These are phyloP conservation scores for Globisporangium middletonii DNA, from an alignment of 352 stramenopile genomes.

Conservation along the genomic window DNA sequence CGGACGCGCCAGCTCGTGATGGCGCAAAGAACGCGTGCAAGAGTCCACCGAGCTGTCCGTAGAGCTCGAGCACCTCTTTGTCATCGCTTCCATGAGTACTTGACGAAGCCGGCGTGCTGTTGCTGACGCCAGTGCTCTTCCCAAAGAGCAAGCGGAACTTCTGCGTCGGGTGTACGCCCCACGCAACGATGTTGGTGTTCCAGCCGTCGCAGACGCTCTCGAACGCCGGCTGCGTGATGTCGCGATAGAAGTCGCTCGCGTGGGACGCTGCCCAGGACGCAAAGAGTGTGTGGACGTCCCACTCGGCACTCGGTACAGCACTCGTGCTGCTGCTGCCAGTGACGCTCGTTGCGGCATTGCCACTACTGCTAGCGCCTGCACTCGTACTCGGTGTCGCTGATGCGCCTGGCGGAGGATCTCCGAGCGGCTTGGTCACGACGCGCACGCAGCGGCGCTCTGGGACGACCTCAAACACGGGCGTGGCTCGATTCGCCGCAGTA, in stretches of 20 bases:
- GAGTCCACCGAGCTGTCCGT: slow-evolving; percentile 49
- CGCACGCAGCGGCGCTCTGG: slow-evolving; percentile 36
- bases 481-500: slow-evolving; percentile 59
- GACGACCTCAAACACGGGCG: slow-evolving; percentile 52
- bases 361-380: not conserved
- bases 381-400: not conserved
- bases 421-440: slow-evolving; percentile 30
- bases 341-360: not conserved
- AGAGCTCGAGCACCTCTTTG: slow-evolving; percentile 43
- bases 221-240: slow-evolving; percentile 47
- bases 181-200: slow-evolving; percentile 62
- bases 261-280: slow-evolving; percentile 33
- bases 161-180: slow-evolving; percentile 60
- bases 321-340: slow-evolving; percentile 1
- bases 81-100: slow-evolving; percentile 3
- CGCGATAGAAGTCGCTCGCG: slow-evolving; percentile 41
- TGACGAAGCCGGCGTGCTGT: not conserved
- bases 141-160: slow-evolving; percentile 71
- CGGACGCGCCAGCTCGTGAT: not conserved
- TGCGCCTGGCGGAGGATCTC: slow-evolving; percentile 8
- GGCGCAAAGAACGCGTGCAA: slow-evolving; percentile 40
- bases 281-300: slow-evolving; percentile 61
- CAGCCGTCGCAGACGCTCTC: slow-evolving; percentile 36
- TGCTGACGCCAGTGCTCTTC: slow-evolving; percentile 27
- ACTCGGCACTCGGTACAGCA: slow-evolving; percentile 27